phyloP scores from a whole-genome alignment of 2,329 filamentous ascomycete species.

The Ciborinia camelliae region DNA sequence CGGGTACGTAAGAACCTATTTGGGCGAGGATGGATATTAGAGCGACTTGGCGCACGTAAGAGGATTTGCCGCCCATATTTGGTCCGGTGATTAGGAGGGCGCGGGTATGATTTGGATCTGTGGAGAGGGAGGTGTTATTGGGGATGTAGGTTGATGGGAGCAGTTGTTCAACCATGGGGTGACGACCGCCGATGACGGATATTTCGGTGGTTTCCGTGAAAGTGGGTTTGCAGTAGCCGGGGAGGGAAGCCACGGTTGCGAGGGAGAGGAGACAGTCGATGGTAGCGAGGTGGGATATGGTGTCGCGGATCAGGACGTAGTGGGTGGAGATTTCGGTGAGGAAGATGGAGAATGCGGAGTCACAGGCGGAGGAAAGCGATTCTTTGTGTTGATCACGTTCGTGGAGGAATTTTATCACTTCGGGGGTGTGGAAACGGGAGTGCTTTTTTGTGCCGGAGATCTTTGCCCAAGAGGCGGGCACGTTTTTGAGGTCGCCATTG shows the following conservation, averaged over 20 bases:
- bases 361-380: slow-evolving; percentile 85
- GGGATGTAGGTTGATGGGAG: slow-evolving; percentile 86
- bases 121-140: slow-evolving; percentile 74
- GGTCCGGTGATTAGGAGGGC: slow-evolving; percentile 78
- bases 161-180: slow-evolving; percentile 93
- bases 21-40: slow-evolving; percentile 92
- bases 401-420: slow-evolving; percentile 75
- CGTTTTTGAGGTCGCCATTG: slow-evolving; percentile 75
- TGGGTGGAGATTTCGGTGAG: slow-evolving; percentile 72
- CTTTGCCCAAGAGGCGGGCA: slow-evolving; percentile 93
- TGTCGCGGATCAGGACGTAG: slow-evolving; percentile 87
- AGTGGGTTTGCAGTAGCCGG: slow-evolving; percentile 79
- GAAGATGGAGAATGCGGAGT: slow-evolving; percentile 71
- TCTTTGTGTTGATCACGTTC: slow-evolving; percentile 96
- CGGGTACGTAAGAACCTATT: slow-evolving; percentile 90
- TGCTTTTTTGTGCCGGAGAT: slow-evolving; percentile 91
- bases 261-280: slow-evolving; percentile 89
- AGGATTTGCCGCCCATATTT: slow-evolving; percentile 99
- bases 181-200: slow-evolving; percentile 70
- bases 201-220: slow-evolving; percentile 64
- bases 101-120: slow-evolving; percentile 57
- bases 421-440: slow-evolving; percentile 90
- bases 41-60: slow-evolving; percentile 88
- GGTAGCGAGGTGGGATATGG: slow-evolving; percentile 77
- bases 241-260: slow-evolving; percentile 76